Percentiles rank a stretch among this genome's conserved stretches.
These are phyloP conservation scores for Pichia sp. DNA, from an alignment of 1,139 yeast species.

Conservation along the genomic window DNA sequence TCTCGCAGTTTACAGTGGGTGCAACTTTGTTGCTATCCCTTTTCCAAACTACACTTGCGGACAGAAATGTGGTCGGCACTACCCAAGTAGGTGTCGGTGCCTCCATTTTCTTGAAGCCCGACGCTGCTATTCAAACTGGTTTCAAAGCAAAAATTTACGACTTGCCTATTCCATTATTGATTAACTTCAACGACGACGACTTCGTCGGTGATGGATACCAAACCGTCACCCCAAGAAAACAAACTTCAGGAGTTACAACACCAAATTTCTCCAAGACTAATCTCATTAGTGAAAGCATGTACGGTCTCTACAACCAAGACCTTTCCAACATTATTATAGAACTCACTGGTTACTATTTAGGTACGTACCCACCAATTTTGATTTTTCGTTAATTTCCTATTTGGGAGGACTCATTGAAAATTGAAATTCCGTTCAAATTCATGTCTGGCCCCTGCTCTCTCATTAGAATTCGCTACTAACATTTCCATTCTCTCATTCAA, in stretches of 20 bases:
- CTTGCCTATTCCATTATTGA: not conserved
- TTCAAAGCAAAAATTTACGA: slow-evolving; percentile 5
- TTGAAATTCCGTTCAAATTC: too few species aligned
- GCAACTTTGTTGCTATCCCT: slow-evolving; percentile 5
- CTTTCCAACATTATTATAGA: slow-evolving; percentile 1
- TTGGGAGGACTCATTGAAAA: too few species aligned
- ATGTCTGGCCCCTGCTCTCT: too few species aligned
- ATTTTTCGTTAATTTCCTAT: too few species aligned
- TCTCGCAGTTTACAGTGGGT: slow-evolving; percentile 4
- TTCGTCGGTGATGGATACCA: slow-evolving; percentile 4
- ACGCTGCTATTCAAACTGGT: slow-evolving; percentile 1
- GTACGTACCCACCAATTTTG: slow-evolving; percentile 2
- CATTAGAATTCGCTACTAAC: too few species aligned
- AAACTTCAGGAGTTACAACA: slow-evolving; percentile 4
- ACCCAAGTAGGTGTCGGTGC: slow-evolving; percentile 4
- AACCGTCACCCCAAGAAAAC: not conserved
- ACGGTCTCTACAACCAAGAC: slow-evolving; percentile 1
- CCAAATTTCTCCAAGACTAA: slow-evolving; percentile 3
- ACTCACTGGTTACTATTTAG: slow-evolving; percentile 4
- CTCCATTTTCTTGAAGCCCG: not conserved
- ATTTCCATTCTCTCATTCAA: slow-evolving; percentile 1
- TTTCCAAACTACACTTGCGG: slow-evolving; percentile 1
- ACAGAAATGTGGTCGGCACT: slow-evolving; percentile 1
- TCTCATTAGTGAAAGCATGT: not conserved
- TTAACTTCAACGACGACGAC: not conserved